phyloP scores from a whole-genome alignment of 2,329 filamentous ascomycete genomes.

The Clarireedia hainanense region DNA sequence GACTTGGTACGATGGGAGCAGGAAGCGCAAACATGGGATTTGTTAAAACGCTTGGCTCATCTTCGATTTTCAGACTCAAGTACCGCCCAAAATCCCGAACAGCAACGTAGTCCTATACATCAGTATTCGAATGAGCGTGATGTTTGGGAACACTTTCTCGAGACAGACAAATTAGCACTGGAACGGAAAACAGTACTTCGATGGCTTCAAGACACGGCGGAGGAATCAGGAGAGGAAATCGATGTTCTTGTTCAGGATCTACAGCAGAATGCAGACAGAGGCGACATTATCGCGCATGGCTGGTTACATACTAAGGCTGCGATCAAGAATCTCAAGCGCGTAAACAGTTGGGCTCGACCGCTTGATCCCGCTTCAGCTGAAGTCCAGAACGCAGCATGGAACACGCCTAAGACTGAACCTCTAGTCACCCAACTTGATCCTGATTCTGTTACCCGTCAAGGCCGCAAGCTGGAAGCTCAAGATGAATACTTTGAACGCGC shows the following conservation, averaged over 20 bases:
- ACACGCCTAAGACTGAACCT: constrained; percentile 49
- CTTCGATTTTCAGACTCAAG: constrained; percentile 48
- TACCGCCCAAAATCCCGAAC: constrained; percentile 16
- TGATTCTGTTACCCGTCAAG: constrained; percentile 77
- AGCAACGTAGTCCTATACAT: constrained; percentile 29
- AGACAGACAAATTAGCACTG: constrained; percentile 62
- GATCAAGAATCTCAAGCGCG: constrained; percentile 82
- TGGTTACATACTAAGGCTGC: constrained; percentile 88
- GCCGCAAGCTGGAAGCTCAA: constrained; percentile 65
- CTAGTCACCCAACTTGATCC: constrained; percentile 87
- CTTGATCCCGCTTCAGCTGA: constrained; percentile 55
- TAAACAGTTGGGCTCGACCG: constrained; percentile 58
- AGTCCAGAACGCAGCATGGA: constrained; percentile 48
- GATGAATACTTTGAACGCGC: constrained; percentile 86
- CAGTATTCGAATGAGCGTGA: constrained; percentile 52
- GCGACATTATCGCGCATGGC: constrained; percentile 76
- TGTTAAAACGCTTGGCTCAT: constrained; percentile 58
- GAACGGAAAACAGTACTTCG: constrained; percentile 75
- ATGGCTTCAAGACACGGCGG: constrained; percentile 77
- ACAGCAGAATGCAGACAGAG: constrained; percentile 67
- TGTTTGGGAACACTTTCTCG: constrained; percentile 67
- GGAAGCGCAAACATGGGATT: constrained; percentile 86
- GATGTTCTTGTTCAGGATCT: constrained; percentile 69
- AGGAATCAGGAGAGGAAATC: constrained; percentile 59
- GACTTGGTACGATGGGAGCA: constrained; percentile 62